Evolutionary conservation across 768 basidiomycete species (phyloP).

Genomic region (Paxillus involutus): DNA sequence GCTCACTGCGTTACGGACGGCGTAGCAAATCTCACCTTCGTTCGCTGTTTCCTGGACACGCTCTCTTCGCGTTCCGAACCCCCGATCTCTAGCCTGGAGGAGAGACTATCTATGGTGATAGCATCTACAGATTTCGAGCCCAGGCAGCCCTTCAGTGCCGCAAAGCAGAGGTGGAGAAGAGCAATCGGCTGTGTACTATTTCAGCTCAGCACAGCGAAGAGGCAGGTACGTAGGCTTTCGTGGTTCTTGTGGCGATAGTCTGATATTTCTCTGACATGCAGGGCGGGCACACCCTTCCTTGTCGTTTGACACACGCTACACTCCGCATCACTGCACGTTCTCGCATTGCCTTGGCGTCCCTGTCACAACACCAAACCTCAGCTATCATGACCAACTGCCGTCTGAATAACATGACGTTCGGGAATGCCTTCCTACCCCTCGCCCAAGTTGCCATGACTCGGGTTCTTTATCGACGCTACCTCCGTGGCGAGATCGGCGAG

Average conservation of each 20-base stretch:
- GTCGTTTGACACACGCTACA: constrained; percentile 34
- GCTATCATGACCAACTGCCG: constrained; percentile 40
- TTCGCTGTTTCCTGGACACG: constrained; percentile 46
- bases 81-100: constrained; percentile 28
- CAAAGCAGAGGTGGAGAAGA: constrained; percentile 44
- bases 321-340: constrained; percentile 37
- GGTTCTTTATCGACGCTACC: constrained; percentile 45
- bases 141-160: constrained; percentile 27
- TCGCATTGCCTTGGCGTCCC: constrained; percentile 15
- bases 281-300: constrained; percentile 51
- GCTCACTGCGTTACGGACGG: constrained; percentile 56
- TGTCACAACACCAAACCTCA: constrained; percentile 31
- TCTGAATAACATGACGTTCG: constrained; percentile 32
- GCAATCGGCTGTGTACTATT: constrained; percentile 42
- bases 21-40: constrained; percentile 40
- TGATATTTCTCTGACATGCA: not conserved
- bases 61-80: constrained; percentile 21
- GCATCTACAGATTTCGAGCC: constrained; percentile 41
- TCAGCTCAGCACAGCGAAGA: constrained; percentile 30
- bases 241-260: not conserved
- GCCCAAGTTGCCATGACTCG: constrained; percentile 54
- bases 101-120: constrained; percentile 39
- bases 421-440: constrained; percentile 37
- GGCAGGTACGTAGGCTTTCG: constrained; percentile 31
- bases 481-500: constrained; percentile 43